Base-by-base conservation (phyloP, 768 basidiomycete genomes). In the Clavulina sp. region DNA sequence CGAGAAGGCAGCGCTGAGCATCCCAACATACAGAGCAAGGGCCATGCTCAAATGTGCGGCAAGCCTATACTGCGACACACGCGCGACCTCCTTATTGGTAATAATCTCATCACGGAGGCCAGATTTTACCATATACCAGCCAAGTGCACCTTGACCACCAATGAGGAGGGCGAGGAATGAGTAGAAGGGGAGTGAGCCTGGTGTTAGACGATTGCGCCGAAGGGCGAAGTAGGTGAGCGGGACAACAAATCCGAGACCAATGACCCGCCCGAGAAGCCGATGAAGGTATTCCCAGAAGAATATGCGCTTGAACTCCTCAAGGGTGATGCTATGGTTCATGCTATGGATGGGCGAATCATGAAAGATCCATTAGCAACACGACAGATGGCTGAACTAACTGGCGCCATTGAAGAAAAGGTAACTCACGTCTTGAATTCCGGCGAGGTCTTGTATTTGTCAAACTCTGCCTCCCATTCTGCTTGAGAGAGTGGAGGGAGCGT, bases 41-140 rank as follows among this genome's bases (percentile, higher is more conserved):
- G 95, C 95, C 48, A 87, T 71, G n/a, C 84, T 82, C 2, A 99
- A 74, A 63, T 99, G 95, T 18, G 91, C 84, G 2, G 92, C 95
- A 24, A 99, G 77, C 7, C 95, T 75, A 64, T 99, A 99, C 63
- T 99, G 95, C 18, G 87, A 91, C 5, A 99, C 95, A 4, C 95
- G 81, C 1, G 95, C 92, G 4, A 93, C 83, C 7, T 84, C 80
- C 16, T 81, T 82, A 3, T 84, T 84, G 5, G 74, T 80, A 68
- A 96, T 72, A 50, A 86, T 69, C 7, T 83, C 75, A 50, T 85
- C 77, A 59, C 91, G 84, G 7, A 99, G 71, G 1, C 95, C 95
- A 9, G 91, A 96, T 64, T 92, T 84, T 51, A 99, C 95, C 95
- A 99, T 99, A 70, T 97, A 96, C 95, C 95, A 99, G 26, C 95